Percentiles rank a stretch among this genome's conserved stretches.
Evolutionary conservation across 371 early-diverging fungal genomes (phyloP).

Genomic region (Lichtheimia ornata): DNA sequence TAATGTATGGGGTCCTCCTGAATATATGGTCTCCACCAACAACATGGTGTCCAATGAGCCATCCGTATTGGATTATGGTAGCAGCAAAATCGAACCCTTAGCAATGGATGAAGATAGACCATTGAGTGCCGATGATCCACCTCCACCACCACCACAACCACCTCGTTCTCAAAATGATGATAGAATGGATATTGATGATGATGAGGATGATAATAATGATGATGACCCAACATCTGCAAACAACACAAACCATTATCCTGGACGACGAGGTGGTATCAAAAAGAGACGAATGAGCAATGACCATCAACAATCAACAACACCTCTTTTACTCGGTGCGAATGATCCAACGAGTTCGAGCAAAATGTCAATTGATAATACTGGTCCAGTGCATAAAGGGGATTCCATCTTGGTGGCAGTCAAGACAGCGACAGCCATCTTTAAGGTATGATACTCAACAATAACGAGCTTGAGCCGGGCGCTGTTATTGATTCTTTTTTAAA

Average conservation of each 20-base stretch:
- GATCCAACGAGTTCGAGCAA: neutral
- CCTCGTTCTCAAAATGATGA: neutral
- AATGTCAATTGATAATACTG: too few species aligned
- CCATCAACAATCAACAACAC: neutral
- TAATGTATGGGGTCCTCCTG: too few species aligned
- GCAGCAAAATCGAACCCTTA: constrained; percentile 7
- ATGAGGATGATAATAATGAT: too few species aligned
- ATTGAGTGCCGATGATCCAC: neutral
- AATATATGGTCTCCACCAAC: too few species aligned
- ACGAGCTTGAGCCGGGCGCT: neutral
- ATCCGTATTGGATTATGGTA: constrained; percentile 7
- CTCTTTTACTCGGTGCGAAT: neutral
- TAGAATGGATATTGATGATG: neutral
- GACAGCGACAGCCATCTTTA: constrained; percentile 32
- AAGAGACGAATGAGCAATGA: neutral
- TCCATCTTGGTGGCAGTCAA: constrained; percentile 12
- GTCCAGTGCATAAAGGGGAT: too few species aligned
- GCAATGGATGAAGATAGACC: constrained; percentile 1
- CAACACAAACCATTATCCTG: neutral
- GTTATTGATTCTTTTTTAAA: neutral
- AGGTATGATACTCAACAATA: constrained; percentile 15
- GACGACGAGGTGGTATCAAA: neutral
- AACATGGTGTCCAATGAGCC: constrained; percentile 4
- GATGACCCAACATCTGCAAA: too few species aligned
- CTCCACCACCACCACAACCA: too few species aligned